Percentiles rank a stretch among this genome's conserved stretches.
Conservation (phyloP, 2,329 filamentous ascomycete genomes). For the Lasiodiplodia sp. region DNA sequence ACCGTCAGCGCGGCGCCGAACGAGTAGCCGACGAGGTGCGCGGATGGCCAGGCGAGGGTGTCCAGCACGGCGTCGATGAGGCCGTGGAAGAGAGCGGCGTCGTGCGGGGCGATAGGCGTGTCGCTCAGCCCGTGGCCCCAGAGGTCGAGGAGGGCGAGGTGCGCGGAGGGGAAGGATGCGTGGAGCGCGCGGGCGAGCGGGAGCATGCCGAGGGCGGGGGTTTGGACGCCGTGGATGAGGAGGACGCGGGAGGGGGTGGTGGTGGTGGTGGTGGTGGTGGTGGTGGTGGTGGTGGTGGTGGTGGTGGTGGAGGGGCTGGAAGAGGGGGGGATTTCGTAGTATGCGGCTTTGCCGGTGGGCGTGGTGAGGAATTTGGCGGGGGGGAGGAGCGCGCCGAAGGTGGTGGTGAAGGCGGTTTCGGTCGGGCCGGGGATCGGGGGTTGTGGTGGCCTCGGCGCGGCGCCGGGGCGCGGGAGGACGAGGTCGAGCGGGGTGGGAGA, state of each 20-base stretch:
- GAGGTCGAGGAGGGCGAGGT: conserved; percentile 56
- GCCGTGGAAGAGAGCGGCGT: conserved; percentile 51
- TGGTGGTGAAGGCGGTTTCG: conserved; percentile 45
- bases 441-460: conserved; percentile 7
- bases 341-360: conserved; percentile 48
- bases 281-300: neutral
- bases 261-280: too few species aligned
- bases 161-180: conserved; percentile 43
- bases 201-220: conserved; percentile 57
- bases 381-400: conserved; percentile 52
- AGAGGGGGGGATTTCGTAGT: conserved; percentile 44
- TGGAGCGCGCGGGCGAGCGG: conserved; percentile 52
- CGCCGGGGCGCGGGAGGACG: conserved; percentile 41
- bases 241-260: conserved; percentile 45
- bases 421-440: conserved; percentile 46
- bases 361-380: conserved; percentile 46
- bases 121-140: conserved; percentile 63
- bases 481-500: conserved; percentile 24
- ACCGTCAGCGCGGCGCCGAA: conserved; percentile 55
- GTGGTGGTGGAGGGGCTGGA: neutral
- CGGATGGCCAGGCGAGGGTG: conserved; percentile 51
- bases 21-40: conserved; percentile 59
- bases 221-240: conserved; percentile 61
- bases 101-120: conserved; percentile 55
- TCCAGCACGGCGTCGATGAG: conserved; percentile 51